Base-by-base conservation (phyloP, 2,329 filamentous ascomycete genomes). In the Metarhizium album region DNA sequence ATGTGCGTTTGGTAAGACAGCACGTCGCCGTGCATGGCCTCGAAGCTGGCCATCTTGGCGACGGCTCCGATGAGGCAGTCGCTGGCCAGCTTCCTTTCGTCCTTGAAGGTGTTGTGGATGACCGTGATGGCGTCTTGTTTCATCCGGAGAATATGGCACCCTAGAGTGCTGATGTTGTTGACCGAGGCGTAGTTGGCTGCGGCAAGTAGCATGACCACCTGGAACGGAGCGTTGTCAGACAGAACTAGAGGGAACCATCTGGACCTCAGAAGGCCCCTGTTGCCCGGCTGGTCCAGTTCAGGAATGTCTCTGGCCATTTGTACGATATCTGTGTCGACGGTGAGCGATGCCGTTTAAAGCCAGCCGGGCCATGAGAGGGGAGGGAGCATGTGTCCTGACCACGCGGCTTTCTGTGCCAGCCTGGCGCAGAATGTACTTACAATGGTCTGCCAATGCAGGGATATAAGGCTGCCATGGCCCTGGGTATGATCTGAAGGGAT, bases 11-110 rank as follows among this genome's bases (percentile, higher is more conserved):
- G 60, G 52, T 72, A 76, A 14, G 66, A 64, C 3, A 63, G 58
- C 20, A 64, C 56, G 20, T 67, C 64, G 22, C 74, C 73, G 54
- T 70, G 74, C 53, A 75, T 70, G n/a, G 73, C 72, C 56, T 78
- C 74, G 57, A 74, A 77, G 53, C 69, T 71, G 9, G 73, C 74
- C 72, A 78, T 73, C 54, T 74, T 73, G 33, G 71, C 71, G 3
- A 75, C 71, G 2, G 74, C 73, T 8, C 69, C 70, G 47, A 76
- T 67, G 31, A 75, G 53, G 14, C 67, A 67, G 55, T 76, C 72
- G 53, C 61, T 68, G 6, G 67, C 59, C 4, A 57, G 55, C 4
- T 45, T 54, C 16, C 45, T 11, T 2, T 27, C 57, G 40, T 64
- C 57, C n/a, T 56, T 56, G 29, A 75, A 60, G 9, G 64, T 62